These are phyloP conservation scores for Heterococcus sp. DNA, from an alignment of 108 stramenopile species.

Conservation along the genomic window DNA sequence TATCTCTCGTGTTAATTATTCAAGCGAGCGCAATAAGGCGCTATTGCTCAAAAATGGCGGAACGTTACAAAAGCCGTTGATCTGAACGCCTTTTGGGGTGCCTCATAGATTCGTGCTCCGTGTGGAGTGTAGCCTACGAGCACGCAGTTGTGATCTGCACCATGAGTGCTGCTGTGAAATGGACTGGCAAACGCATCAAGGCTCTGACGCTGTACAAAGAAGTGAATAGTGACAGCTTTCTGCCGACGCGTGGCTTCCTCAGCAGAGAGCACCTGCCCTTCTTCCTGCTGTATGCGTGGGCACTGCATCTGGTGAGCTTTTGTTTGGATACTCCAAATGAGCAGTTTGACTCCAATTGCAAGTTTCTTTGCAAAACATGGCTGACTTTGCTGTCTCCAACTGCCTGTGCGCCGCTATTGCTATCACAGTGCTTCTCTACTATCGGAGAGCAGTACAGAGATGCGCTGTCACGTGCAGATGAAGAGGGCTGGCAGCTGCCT, in stretches of 20 bases:
- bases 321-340: background rate
- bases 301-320: constrained; percentile 28
- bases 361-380: background rate
- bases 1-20: no score
- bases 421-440: constrained; percentile 36
- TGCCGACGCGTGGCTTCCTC: constrained; percentile 25
- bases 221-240: constrained; percentile 25
- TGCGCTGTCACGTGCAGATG: constrained; percentile 36
- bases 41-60: no score
- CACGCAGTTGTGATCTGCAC: no score
- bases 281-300: constrained; percentile 37
- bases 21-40: no score
- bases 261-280: constrained; percentile 44
- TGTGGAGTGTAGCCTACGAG: no score
- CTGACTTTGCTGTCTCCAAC: background rate
- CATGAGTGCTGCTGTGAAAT: constrained; percentile 1
- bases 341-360: background rate
- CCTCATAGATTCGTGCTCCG: no score
- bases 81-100: no score
- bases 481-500: constrained; percentile 18
- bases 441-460: constrained; percentile 52
- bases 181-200: constrained; percentile 45
- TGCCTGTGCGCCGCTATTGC: background rate
- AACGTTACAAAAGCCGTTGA: no score
- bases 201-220: constrained; percentile 22